Conservation (phyloP, 2,329 filamentous ascomycete species). For the Paracoccidioides lutzii region DNA sequence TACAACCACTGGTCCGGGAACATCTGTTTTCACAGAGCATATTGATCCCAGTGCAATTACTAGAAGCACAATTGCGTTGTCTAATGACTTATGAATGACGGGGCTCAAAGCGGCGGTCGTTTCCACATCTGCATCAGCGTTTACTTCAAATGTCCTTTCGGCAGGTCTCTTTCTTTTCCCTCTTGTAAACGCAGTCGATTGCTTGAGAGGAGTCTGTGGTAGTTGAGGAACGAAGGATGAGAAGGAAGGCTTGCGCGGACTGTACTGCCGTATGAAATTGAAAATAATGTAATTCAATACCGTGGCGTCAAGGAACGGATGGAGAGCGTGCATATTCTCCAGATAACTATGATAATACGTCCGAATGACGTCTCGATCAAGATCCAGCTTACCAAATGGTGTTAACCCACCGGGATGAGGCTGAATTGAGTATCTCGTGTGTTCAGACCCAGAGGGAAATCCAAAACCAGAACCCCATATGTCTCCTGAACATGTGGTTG, state of each 20-base stretch:
- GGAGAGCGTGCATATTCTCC: constrained; percentile 48
- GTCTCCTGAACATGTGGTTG: constrained; percentile 34
- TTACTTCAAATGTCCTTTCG: constrained; percentile 5
- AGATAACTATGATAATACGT: constrained; percentile 44
- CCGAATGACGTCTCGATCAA: constrained; percentile 40
- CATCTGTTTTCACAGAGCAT: constrained; percentile 40
- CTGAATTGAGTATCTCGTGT: constrained; percentile 17
- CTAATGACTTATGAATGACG: constrained; percentile 48
- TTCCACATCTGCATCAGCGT: neutral
- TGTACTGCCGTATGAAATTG: constrained; percentile 38
- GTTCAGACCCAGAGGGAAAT: constrained; percentile 18
- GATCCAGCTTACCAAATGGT: constrained; percentile 37
- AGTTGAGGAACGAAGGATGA: neutral
- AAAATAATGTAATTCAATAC: constrained; percentile 42
- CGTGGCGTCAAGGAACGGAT: constrained; percentile 48
- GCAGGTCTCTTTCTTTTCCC: constrained; percentile 11
- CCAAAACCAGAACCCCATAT: constrained; percentile 40
- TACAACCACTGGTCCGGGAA: constrained; percentile 41
- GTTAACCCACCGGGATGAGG: constrained; percentile 38
- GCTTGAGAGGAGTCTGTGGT: neutral
- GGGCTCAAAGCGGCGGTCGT: constrained; percentile 3
- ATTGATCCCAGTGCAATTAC: constrained; percentile 81
- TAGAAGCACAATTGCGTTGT: constrained; percentile 69
- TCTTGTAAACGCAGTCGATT: constrained; percentile 7
- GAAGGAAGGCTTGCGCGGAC: constrained; percentile 14